Percentiles rank a stretch among this genome's conserved stretches.
Evolutionary conservation across 2,329 filamentous ascomycete species (phyloP).

Genomic region (Fusarium kyushuense): DNA sequence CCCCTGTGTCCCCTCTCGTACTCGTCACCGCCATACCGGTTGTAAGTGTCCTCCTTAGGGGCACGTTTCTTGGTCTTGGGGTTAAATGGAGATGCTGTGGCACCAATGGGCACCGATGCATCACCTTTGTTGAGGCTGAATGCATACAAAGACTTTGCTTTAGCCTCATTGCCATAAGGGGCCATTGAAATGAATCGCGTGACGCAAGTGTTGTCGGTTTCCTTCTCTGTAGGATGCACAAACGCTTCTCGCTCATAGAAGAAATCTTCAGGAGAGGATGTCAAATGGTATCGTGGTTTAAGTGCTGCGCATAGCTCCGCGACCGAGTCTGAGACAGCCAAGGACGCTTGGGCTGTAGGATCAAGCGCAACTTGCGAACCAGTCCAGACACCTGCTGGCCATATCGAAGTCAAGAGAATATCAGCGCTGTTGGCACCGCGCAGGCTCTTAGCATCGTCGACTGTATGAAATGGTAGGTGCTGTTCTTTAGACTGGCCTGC

Average conservation of each 20-base stretch:
- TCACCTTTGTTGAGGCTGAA: conserved; percentile 78
- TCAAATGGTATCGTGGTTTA: conserved; percentile 93
- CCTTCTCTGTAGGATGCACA: conserved; percentile 70
- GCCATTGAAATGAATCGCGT: conserved; percentile 95
- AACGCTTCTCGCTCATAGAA: conserved; percentile 96
- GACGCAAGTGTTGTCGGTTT: conserved; percentile 66
- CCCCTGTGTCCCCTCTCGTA: conserved; percentile 59
- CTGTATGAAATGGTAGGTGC: conserved; percentile 81
- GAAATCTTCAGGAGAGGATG: conserved; percentile 71
- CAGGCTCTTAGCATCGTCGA: conserved; percentile 80
- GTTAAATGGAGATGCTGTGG: conserved; percentile 80
- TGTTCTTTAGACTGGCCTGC: conserved; percentile 76
- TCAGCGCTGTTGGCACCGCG: conserved; percentile 83
- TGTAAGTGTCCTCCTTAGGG: conserved; percentile 60
- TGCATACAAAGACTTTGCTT: conserved; percentile 85
- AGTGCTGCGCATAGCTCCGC: conserved; percentile 82
- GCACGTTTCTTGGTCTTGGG: conserved; percentile 69
- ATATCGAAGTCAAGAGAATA: conserved; percentile 87
- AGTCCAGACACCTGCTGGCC: conserved; percentile 80
- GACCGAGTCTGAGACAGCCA: conserved; percentile 72
- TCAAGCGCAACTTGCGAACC: conserved; percentile 74
- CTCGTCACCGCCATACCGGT: conserved; percentile 64
- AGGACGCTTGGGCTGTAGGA: conserved; percentile 63
- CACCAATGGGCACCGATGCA: conserved; percentile 73
- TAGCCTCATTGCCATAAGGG: conserved; percentile 77